Evolutionary conservation across 2,329 filamentous ascomycete species (phyloP).

Genomic region (Fusarium agapanthi): DNA sequence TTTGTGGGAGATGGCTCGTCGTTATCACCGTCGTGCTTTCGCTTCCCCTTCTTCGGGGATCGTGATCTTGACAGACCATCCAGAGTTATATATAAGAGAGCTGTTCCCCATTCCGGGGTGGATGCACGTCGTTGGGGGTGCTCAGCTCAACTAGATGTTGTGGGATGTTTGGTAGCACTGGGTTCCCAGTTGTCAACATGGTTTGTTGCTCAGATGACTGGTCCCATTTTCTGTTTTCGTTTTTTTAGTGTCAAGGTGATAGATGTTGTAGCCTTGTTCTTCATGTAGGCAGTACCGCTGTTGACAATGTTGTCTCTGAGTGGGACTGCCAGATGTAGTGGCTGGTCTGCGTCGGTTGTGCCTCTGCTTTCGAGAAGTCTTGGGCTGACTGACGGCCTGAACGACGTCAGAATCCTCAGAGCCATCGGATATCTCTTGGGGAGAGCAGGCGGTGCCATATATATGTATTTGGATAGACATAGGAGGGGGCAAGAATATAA

Average conservation of each 20-base stretch:
- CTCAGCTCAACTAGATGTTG: background rate
- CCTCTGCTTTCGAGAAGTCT: background rate
- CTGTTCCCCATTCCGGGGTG: background rate
- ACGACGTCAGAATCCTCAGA: background rate
- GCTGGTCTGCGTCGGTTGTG: background rate
- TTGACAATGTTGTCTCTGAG: background rate
- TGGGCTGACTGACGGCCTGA: background rate
- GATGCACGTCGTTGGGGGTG: background rate
- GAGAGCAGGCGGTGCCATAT: background rate
- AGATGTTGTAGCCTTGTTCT: background rate
- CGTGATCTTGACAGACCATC: background rate
- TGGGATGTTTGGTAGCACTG: background rate
- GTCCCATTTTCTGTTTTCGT: too few relatives aligned
- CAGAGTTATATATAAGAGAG: background rate
- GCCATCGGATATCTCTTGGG: background rate
- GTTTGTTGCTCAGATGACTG: too few relatives aligned
- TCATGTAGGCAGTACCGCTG: background rate
- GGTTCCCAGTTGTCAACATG: too few relatives aligned
- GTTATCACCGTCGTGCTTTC: too few relatives aligned
- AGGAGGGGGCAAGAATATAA: background rate
- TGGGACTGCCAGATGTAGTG: background rate
- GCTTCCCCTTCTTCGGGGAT: conserved; percentile 41
- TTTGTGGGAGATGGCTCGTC: too few relatives aligned
- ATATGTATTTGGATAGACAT: background rate
- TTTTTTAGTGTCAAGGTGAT: too few relatives aligned